Evolutionary conservation across 371 early-diverging fungal species (phyloP), one percentile per base, ranked within the genome.

Genomic region (Zopfochytrium polystomum): DNA sequence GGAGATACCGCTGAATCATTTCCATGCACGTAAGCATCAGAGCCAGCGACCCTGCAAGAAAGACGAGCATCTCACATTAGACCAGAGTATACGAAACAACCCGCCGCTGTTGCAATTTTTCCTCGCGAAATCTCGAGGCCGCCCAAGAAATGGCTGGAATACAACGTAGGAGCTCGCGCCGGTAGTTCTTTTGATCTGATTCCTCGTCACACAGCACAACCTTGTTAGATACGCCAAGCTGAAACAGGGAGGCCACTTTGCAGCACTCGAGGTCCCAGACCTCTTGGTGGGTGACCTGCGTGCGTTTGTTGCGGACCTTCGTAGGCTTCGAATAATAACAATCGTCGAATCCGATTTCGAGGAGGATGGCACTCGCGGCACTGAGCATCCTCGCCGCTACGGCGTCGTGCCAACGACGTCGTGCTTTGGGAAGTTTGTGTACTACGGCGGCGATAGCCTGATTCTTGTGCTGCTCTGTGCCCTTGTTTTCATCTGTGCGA

Each of bases 221-320:
- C 58, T 77, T 25, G 46, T 60, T 33, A 67, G 66, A 27, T 76
- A 71, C 67, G 63, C 64, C 43, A 70, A 69, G 52, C 62, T 71
- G 70, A 76, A 32, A 2, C 22, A 30, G 74, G 86, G 87, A 26
- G 89, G 89, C 0, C 89, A 87, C 63, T 88, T 88, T 62, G 80
- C 85, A 5, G 82, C 80, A 3, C 67, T 86, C 62, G 87, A 88
- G 60, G 75, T 76, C 15, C 78, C 80, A 0, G 73, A 78, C 18
- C 31, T 78, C 38, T 54, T 84, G 20, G 55, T 68, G 18, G 52
- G 59, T 22, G 85, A 85, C 27, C 29, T 72, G 49, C 34, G 55
- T 4, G 49, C 27, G 56, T 72, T 62, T 46, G 51, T 61, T n/a
- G n/a, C n/a, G n/a, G n/a, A n/a, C n/a, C n/a, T n/a, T n/a, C n/a